phyloP scores from a whole-genome alignment of 1,284 basidiomycete genomes.

The Pascua sp. region DNA sequence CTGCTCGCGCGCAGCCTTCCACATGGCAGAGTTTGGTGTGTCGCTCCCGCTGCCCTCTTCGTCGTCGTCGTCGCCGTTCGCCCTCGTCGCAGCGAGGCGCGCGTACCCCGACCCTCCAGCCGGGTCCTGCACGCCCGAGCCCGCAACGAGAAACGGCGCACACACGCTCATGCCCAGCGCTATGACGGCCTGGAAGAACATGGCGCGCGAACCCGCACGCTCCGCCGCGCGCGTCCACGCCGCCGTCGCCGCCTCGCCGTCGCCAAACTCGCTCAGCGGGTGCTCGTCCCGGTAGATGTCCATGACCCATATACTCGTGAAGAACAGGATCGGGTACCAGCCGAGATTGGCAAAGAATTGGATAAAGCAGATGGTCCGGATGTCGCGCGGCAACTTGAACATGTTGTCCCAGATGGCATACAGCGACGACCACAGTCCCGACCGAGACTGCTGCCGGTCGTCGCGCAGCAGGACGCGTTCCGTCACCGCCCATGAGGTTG shows the following conservation, averaged over 20 bases:
- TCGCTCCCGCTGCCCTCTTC: neutral
- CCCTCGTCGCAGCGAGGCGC: neutral
- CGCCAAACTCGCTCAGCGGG: conserved; percentile 31
- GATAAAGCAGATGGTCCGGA: conserved; percentile 68
- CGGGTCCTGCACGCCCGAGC: conserved; percentile 38
- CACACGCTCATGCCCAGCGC: conserved; percentile 66
- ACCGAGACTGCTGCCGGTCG: conserved; percentile 46
- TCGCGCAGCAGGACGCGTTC: conserved; percentile 68
- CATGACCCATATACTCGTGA: conserved; percentile 78
- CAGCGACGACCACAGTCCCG: conserved; percentile 34
- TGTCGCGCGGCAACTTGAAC: conserved; percentile 65
- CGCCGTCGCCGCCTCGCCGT: conserved; percentile 44
- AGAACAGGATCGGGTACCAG: conserved; percentile 89
- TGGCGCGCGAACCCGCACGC: conserved; percentile 74
- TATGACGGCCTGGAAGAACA: conserved; percentile 72
- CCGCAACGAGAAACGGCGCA: conserved; percentile 65
- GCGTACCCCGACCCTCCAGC: conserved; percentile 8
- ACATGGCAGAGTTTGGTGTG: conserved; percentile 10
- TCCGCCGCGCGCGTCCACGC: conserved; percentile 53
- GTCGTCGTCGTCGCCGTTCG: conserved; percentile 1
- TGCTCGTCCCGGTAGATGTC: conserved; percentile 68
- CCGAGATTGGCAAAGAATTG: conserved; percentile 77
- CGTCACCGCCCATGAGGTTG: conserved; percentile 65
- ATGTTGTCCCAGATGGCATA: conserved; percentile 63
- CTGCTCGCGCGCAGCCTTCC: conserved; percentile 15